Evolutionary conservation across 805 yeast genomes (phyloP).

Genomic region (Lipomyces sp.): DNA sequence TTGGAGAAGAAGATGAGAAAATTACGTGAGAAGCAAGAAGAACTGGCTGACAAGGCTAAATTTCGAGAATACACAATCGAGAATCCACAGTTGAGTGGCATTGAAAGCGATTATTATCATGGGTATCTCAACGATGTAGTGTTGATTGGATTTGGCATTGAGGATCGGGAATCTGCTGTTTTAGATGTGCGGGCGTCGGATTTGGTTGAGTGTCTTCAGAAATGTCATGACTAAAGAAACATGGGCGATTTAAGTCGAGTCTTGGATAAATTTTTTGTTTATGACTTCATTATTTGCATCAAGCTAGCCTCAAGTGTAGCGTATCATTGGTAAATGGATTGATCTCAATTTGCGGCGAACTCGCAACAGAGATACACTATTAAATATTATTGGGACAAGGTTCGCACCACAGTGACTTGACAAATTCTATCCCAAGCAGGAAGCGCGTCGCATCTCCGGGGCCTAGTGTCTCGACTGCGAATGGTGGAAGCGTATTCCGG

Average conservation of each 20-base stretch:
- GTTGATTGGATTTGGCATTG: constrained; percentile 33
- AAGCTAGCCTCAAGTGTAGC: background rate
- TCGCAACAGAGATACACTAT: background rate
- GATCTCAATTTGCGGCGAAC: background rate
- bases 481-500: background rate
- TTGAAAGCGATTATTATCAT: constrained; percentile 34
- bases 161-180: constrained; percentile 33
- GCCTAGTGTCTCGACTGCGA: background rate
- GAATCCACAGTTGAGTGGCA: constrained; percentile 27
- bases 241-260: background rate
- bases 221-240: constrained; percentile 20
- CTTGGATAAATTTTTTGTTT: background rate
- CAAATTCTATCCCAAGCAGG: background rate
- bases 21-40: constrained; percentile 13
- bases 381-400: background rate
- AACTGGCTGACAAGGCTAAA: constrained; percentile 5
- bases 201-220: constrained; percentile 28
- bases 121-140: constrained; percentile 36
- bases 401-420: background rate
- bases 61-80: constrained; percentile 12
- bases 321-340: background rate
- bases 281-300: background rate
- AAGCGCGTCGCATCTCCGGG: background rate
- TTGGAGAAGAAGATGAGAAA: constrained; percentile 16
- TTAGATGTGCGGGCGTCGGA: constrained; percentile 34